phyloP scores from a whole-genome alignment of 345 rosid species.

The Fremontodendron californicum region DNA sequence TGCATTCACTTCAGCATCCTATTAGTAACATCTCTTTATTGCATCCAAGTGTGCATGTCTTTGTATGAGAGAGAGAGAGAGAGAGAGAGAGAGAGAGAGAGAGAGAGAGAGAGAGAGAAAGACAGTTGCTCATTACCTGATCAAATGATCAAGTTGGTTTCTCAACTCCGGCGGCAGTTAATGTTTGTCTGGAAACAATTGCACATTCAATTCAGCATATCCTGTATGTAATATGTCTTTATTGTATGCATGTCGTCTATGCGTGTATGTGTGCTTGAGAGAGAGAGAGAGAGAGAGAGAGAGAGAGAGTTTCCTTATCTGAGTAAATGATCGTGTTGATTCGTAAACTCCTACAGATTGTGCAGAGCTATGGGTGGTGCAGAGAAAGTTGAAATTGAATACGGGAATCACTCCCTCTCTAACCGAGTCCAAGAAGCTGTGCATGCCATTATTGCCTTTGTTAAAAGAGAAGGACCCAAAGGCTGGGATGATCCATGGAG shows the following conservation, averaged over 20 bases:
- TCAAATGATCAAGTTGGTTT: neutral
- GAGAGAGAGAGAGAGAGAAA: neutral
- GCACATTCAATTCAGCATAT: neutral
- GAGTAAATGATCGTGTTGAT: neutral
- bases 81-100: neutral
- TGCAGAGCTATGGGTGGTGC: constrained; percentile 97
- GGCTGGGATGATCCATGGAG: constrained; percentile 99
- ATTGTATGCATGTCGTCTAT: no score
- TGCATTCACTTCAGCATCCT: neutral
- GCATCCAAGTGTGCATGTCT: neutral
- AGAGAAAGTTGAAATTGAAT: constrained; percentile 80
- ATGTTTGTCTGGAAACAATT: neutral
- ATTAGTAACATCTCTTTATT: neutral
- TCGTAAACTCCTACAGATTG: constrained; percentile 40
- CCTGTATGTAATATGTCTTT: neutral
- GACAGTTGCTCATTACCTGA: no score
- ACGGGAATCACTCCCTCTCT: constrained; percentile 91
- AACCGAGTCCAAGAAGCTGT: constrained; percentile 79
- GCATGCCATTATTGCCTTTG: constrained; percentile 61
- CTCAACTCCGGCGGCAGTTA: neutral
- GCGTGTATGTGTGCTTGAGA: neutral
- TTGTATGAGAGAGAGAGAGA: neutral
- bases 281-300: neutral
- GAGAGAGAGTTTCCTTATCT: neutral
- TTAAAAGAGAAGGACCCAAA: constrained; percentile 77